These are phyloP conservation scores for Euphorbia corollata DNA, from an alignment of 441 rosid genomes.

Conservation along the genomic window DNA sequence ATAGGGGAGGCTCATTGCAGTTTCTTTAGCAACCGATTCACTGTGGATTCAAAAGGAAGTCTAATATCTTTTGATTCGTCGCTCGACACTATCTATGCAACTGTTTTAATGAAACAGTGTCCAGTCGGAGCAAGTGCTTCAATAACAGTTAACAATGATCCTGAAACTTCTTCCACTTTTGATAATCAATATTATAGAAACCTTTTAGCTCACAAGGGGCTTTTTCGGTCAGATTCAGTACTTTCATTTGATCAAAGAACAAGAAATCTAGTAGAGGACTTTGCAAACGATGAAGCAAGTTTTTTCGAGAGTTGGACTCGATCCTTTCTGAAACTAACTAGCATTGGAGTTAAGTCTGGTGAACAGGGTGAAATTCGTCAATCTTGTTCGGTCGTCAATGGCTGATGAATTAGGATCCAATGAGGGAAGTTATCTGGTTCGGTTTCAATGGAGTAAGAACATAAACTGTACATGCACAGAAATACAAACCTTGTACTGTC, in stretches of 20 bases:
- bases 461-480: not conserved
- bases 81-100: constrained; percentile 48
- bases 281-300: constrained; percentile 48
- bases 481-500: not conserved
- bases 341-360: constrained; percentile 53
- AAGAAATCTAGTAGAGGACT: constrained; percentile 44
- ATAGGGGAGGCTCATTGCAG: constrained; percentile 79
- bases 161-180: constrained; percentile 48
- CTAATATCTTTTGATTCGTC: constrained; percentile 46
- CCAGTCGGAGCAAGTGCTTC: constrained; percentile 43
- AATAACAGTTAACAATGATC: constrained; percentile 55
- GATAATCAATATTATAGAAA: constrained; percentile 73
- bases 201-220: constrained; percentile 50
- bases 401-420: constrained; percentile 7
- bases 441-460: not conserved
- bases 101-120: constrained; percentile 48
- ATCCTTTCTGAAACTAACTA: constrained; percentile 68
- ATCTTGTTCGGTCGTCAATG: constrained; percentile 44
- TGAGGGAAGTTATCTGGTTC: not conserved
- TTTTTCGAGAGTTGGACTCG: constrained; percentile 55
- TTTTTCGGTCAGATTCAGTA: constrained; percentile 78
- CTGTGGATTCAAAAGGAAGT: constrained; percentile 45
- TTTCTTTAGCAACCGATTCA: constrained; percentile 64
- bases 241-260: constrained; percentile 54
- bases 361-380: constrained; percentile 66